Conservation (phyloP, 768 basidiomycete species). For the Sutorius australiensis region DNA sequence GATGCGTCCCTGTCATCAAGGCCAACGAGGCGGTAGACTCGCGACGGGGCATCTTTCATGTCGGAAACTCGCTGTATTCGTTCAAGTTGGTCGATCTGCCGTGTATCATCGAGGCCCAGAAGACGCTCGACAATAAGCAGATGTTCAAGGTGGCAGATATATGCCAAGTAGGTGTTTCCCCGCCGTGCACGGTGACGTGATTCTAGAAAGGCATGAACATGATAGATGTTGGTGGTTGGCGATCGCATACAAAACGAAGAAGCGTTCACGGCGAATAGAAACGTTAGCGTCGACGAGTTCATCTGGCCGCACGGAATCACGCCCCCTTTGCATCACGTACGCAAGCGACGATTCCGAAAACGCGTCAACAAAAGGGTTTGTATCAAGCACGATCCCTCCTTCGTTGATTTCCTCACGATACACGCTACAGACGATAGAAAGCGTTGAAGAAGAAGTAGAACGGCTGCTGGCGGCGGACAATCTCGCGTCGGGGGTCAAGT, state of each 20-base stretch:
- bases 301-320: slow-evolving; percentile 97
- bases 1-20: slow-evolving; percentile 1
- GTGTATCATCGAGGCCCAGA: slow-evolving; percentile 90
- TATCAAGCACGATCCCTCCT: background rate
- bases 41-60: slow-evolving; percentile 84
- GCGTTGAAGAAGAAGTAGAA: slow-evolving; percentile 91
- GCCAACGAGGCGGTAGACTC: slow-evolving; percentile 57
- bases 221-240: slow-evolving; percentile 89
- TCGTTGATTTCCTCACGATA: slow-evolving; percentile 4
- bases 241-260: slow-evolving; percentile 72
- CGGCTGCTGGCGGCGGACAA: slow-evolving; percentile 78
- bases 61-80: slow-evolving; percentile 74
- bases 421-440: slow-evolving; percentile 75
- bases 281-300: slow-evolving; percentile 90
- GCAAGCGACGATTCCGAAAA: slow-evolving; percentile 91
- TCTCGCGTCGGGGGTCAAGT: slow-evolving; percentile 70
- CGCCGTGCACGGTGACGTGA: slow-evolving; percentile 11
- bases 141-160: slow-evolving; percentile 99
- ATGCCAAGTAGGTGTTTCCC: slow-evolving; percentile 65
- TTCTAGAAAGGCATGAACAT: background rate
- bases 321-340: slow-evolving; percentile 84
- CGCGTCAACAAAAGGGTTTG: slow-evolving; percentile 76
- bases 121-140: slow-evolving; percentile 93
- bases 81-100: slow-evolving; percentile 96
- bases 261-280: slow-evolving; percentile 53